These are phyloP conservation scores for Exsudoporus frostii DNA, from an alignment of 768 basidiomycete genomes.

Conservation along the genomic window DNA sequence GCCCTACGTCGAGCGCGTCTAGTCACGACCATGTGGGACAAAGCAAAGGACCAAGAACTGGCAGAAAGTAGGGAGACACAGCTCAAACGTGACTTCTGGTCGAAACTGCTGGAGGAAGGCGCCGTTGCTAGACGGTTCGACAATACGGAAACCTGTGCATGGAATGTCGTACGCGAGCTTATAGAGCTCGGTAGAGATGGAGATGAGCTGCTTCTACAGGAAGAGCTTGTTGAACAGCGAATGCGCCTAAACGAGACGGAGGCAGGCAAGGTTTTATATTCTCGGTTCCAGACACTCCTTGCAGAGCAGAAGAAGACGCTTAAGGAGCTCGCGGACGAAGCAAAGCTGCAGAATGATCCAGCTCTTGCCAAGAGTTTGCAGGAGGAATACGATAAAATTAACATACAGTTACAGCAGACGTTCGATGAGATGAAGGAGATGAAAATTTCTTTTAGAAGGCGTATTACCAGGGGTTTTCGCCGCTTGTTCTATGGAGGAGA, in stretches of 20 bases:
- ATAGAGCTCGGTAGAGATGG: rapidly evolving
- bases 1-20: slow-evolving; percentile 31
- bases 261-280: slow-evolving; percentile 18
- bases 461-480: no score
- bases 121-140: background rate
- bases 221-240: slow-evolving; percentile 13
- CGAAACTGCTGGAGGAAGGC: background rate
- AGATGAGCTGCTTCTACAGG: slow-evolving; percentile 15
- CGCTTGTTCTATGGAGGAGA: slow-evolving; percentile 6
- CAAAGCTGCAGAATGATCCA: slow-evolving; percentile 12
- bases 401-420: slow-evolving; percentile 10
- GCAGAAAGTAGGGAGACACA: slow-evolving; percentile 20
- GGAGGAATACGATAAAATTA: slow-evolving; percentile 11
- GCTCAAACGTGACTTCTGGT: slow-evolving; percentile 28
- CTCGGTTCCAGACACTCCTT: slow-evolving; percentile 17
- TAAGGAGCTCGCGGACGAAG: slow-evolving; percentile 17
- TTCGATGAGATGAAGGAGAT: slow-evolving; percentile 21
- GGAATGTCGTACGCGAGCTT: background rate
- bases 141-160: background rate
- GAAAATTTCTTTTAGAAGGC: slow-evolving; percentile 15
- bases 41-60: slow-evolving; percentile 10
- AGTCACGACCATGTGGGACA: slow-evolving; percentile 40
- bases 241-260: slow-evolving; percentile 22
- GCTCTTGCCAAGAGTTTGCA: slow-evolving; percentile 7
- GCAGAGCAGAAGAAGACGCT: slow-evolving; percentile 13